Conservation (phyloP, 306 rosid species). For the Abrus precatorius region DNA sequence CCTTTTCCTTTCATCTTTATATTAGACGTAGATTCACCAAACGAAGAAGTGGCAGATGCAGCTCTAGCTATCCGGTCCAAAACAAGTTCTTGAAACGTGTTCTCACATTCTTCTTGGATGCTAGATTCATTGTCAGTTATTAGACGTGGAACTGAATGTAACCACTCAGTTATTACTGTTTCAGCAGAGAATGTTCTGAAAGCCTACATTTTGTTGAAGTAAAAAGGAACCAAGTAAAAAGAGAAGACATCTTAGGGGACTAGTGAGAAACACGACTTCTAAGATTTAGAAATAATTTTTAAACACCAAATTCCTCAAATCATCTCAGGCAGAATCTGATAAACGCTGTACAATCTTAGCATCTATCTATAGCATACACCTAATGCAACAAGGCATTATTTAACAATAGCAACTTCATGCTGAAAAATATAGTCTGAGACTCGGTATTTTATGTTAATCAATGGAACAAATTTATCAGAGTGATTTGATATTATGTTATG, state of each 20-base stretch:
- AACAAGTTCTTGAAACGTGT: constrained; percentile 84
- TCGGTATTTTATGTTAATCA: not conserved
- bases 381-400: not conserved
- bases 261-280: constrained; percentile 1
- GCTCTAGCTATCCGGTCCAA: constrained; percentile 74
- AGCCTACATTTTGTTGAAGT: constrained; percentile 62
- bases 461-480: constrained; percentile 8
- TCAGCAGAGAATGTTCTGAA: constrained; percentile 74
- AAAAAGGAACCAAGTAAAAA: constrained; percentile 34
- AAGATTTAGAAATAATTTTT: constrained; percentile 11
- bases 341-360: constrained; percentile 13
- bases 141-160: constrained; percentile 87
- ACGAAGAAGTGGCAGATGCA: constrained; percentile 53
- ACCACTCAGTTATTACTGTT: constrained; percentile 84
- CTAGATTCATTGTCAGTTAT: constrained; percentile 87
- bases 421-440: not conserved
- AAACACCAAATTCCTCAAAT: constrained; percentile 18
- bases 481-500: not conserved
- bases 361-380: constrained; percentile 7
- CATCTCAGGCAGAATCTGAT: constrained; percentile 12
- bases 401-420: not conserved
- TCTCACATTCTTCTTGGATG: constrained; percentile 95
- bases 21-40: constrained; percentile 22
- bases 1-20: constrained; percentile 47
- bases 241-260: not conserved